A percentile compares a stretch with the other conserved stretches of the same genome.
phyloP scores from a whole-genome alignment of 2,329 filamentous ascomycete species.

The Teratosphaeria destructans region DNA sequence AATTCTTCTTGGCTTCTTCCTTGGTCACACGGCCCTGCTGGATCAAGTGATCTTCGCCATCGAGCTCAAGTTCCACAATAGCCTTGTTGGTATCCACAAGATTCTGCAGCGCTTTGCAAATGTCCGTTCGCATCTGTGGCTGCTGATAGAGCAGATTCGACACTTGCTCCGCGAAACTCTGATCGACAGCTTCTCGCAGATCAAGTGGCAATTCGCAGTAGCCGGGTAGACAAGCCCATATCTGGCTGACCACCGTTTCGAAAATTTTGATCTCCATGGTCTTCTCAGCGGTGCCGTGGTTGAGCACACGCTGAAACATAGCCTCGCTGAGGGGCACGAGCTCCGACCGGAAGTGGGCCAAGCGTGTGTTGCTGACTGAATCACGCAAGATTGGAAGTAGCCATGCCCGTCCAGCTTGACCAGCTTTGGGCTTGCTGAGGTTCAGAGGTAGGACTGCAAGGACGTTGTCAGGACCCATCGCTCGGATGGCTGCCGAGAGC shows the following conservation, averaged over 20 bases:
- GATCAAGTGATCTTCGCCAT: conserved; percentile 60
- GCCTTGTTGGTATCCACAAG: conserved; percentile 87
- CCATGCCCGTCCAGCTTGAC: conserved; percentile 83
- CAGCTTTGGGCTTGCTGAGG: conserved; percentile 63
- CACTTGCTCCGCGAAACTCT: conserved; percentile 77
- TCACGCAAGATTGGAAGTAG: conserved; percentile 85
- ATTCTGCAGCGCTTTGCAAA: conserved; percentile 77
- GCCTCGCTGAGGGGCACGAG: conserved; percentile 81
- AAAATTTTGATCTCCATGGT: conserved; percentile 97
- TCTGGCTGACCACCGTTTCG: conserved; percentile 89
- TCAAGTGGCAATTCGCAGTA: conserved; percentile 92
- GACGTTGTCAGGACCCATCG: conserved; percentile 81
- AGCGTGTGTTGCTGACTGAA: conserved; percentile 75
- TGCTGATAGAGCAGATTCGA: conserved; percentile 91
- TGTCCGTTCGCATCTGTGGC: conserved; percentile 71
- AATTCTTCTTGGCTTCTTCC: conserved; percentile 63
- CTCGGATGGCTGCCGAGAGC: conserved; percentile 74
- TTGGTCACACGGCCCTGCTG: conserved; percentile 71
- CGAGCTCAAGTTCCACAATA: conserved; percentile 50
- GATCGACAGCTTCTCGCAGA: conserved; percentile 57
- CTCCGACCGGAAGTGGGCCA: conserved; percentile 75
- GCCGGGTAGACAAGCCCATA: conserved; percentile 85
- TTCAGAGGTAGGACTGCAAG: conserved; percentile 78
- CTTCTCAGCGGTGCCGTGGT: conserved; percentile 73
- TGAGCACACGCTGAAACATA: conserved; percentile 80